Evolutionary conservation across 23 red algal species (phyloP), one percentile per base, ranked within the genome.

Genomic region (Cyanidiococcus yangmingshanensis): DNA sequence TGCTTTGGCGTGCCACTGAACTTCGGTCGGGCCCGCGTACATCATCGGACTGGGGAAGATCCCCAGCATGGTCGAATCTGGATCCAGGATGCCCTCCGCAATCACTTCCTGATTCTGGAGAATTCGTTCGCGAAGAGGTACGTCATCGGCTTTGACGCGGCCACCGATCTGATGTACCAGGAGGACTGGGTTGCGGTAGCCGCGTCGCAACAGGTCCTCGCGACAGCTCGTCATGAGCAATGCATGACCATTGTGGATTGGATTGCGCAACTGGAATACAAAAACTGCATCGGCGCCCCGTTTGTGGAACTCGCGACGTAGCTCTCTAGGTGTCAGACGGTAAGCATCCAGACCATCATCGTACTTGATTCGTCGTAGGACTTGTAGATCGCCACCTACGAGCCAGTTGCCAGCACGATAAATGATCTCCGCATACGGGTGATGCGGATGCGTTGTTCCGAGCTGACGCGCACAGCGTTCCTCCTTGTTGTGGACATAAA

Each of bases 1-100:
- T 0, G 88, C 88, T 76, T 97, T 97, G 37, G 93, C 93, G 75
- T 97, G 93, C 93, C 93, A 97, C 75, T 97, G 93, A 16, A 97
- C 93, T 63, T 97, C 93, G 39, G 88, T 97, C 0, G 93, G 93
- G 12, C 93, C 93, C 1, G 85, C 93, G 76, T 97, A 97, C 12
- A 97, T 77, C 93, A 97, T 97, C 27, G 93, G 93, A 39, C 88
- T 91, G 1, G 93, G 93, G 76, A 91, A 91, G 58, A 97, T 97
- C 39, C 93, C 93, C 25, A 97, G 74, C 2, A 97, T 76, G 3
- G 93, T 97, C 0, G 84, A 83, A 0, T 91, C 77, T 16, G 93
- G 93, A 58, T 97, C 93, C 1, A 97, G 77, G 24, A 91, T 82
- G 57, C 87, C 87, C 74, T 97, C 93, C 1, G 58, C 87, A 7